These are phyloP conservation scores for Porcisia deanei DNA, from an alignment of 208 protist genomes.

Conservation along the genomic window DNA sequence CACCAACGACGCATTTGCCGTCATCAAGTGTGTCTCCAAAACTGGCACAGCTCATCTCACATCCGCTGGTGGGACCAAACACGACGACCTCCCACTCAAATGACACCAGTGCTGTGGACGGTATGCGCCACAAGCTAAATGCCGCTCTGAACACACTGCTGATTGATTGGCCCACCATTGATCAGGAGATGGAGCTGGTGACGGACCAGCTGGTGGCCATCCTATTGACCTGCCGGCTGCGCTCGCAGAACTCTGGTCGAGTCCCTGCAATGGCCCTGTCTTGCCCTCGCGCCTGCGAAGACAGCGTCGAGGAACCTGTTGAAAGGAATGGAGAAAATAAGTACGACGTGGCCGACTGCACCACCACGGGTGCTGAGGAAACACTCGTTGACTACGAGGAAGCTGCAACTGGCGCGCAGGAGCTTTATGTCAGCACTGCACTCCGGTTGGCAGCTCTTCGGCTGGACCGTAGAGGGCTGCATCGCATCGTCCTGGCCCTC, in stretches of 20 bases:
- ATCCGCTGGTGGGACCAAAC: neutral
- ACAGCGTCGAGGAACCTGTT: neutral
- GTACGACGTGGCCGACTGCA: neutral
- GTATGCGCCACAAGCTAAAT: slow-evolving; percentile 14
- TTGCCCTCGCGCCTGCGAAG: neutral
- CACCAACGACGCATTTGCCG: neutral
- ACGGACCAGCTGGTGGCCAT: slow-evolving; percentile 13
- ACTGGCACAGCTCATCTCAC: neutral
- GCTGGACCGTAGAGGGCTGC: slow-evolving; percentile 22
- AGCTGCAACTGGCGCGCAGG: slow-evolving; percentile 5
- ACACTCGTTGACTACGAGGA: no score
- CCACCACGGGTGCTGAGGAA: neutral
- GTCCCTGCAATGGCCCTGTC: neutral
- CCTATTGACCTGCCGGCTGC: slow-evolving; percentile 24
- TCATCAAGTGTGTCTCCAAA: no score
- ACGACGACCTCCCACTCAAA: neutral
- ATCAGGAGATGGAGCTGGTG: slow-evolving; percentile 17
- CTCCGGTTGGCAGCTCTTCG: slow-evolving; percentile 29
- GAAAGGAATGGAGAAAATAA: no score
- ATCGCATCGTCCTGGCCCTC: slow-evolving; percentile 22
- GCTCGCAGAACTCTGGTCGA: neutral
- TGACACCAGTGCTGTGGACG: neutral
- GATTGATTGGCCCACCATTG: slow-evolving; percentile 23
- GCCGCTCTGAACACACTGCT: slow-evolving; percentile 5
- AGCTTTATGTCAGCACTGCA: slow-evolving; percentile 30